phyloP scores from a whole-genome alignment of 1,284 basidiomycete species.

The Prillingera fragicola region DNA sequence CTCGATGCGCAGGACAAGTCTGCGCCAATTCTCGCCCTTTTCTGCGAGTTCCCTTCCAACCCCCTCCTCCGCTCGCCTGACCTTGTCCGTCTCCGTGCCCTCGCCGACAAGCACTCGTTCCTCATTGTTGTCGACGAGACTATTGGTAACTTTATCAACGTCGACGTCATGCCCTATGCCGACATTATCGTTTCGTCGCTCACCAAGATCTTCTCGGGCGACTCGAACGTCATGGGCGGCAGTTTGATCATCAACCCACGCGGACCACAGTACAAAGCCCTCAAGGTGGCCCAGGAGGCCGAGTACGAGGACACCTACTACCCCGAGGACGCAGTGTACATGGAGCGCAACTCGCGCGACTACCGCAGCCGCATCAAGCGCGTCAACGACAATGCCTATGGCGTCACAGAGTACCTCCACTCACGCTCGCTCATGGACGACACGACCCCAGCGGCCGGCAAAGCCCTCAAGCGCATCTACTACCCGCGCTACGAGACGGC shows the following conservation, averaged over 20 bases:
- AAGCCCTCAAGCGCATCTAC: conserved; percentile 74
- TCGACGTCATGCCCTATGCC: conserved; percentile 81
- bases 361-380: conserved; percentile 68
- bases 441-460: conserved; percentile 25
- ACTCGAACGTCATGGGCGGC: conserved; percentile 96
- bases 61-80: conserved; percentile 82
- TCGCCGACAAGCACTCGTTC: conserved; percentile 87
- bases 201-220: conserved; percentile 93
- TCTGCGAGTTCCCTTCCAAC: conserved; percentile 89
- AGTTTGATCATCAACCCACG: conserved; percentile 82
- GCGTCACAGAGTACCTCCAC: conserved; percentile 72
- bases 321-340: conserved; percentile 87
- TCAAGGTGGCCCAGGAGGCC: conserved; percentile 60
- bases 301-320: conserved; percentile 84
- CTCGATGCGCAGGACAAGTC: conserved; percentile 49
- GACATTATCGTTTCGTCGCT: conserved; percentile 93
- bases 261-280: conserved; percentile 59
- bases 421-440: conserved; percentile 52
- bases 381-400: conserved; percentile 80
- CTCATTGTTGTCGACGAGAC: conserved; percentile 91
- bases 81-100: conserved; percentile 65
- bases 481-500: conserved; percentile 81
- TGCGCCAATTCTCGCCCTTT: conserved; percentile 49
- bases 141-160: conserved; percentile 92
- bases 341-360: conserved; percentile 96